Evolutionary conservation across 768 basidiomycete genomes (phyloP).

Genomic region (Lactarius trivialis): DNA sequence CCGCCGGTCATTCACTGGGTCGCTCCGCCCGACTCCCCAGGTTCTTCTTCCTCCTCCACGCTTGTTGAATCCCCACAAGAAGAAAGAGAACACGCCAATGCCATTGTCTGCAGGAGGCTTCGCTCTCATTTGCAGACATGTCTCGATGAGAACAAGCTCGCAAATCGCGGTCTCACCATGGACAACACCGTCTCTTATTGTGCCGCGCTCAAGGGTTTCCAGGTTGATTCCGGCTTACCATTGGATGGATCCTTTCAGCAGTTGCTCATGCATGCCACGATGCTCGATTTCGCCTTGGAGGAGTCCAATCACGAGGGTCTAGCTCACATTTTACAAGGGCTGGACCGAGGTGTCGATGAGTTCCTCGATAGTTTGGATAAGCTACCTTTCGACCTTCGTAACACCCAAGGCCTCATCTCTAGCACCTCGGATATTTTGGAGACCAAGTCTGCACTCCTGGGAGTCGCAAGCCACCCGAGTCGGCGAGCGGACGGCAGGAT

Average conservation of each 20-base stretch:
- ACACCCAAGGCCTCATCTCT: slow-evolving; percentile 5
- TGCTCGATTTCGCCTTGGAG: slow-evolving; percentile 11
- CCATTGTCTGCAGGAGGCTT: neutral
- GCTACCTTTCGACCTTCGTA: slow-evolving; percentile 9
- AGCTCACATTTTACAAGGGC: slow-evolving; percentile 6
- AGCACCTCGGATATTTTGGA: slow-evolving; percentile 7
- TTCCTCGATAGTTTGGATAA: slow-evolving; percentile 7
- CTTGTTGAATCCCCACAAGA: neutral
- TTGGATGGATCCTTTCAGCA: slow-evolving; percentile 3
- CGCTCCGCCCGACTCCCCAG: neutral
- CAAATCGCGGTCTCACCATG: slow-evolving; percentile 14
- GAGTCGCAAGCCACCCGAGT: neutral
- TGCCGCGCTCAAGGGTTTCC: slow-evolving; percentile 12
- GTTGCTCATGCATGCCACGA: slow-evolving; percentile 10
- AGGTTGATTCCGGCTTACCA: neutral
- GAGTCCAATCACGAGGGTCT: neutral
- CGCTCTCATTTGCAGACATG: slow-evolving; percentile 13
- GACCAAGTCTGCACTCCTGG: slow-evolving; percentile 1
- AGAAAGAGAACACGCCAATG: neutral
- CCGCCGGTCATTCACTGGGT: slow-evolving; percentile 13
- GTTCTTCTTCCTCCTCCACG: slow-evolving; percentile 9
- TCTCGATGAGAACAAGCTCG: slow-evolving; percentile 16
- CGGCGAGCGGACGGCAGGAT: neutral
- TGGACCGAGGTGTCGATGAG: slow-evolving; percentile 14
- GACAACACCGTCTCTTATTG: slow-evolving; percentile 11